Base-by-base conservation (phyloP, 2,329 filamentous ascomycete genomes). In the Aspergillus amoenus region DNA sequence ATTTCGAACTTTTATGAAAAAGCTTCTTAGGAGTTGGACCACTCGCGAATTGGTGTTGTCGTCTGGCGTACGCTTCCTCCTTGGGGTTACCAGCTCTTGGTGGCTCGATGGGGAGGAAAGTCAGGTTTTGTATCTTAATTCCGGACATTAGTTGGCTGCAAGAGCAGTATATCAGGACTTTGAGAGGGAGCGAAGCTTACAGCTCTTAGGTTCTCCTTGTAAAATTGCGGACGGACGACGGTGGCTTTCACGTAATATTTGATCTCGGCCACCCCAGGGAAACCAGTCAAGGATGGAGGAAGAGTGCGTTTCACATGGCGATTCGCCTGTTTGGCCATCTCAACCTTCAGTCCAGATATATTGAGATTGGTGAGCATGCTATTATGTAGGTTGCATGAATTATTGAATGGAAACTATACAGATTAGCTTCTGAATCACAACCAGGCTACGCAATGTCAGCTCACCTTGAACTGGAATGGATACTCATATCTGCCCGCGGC, bases 191-290 rank as follows among this genome's bases (percentile, higher is more conserved):
- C 6, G 22, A 47, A 39, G 4, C 71, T 55, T 73, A 78, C 76
- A 51, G 71, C 70, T 65, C 93, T 82, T 73, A 91, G 89, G 68
- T 97, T 97, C 76, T 96, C 92, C 70, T 93, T 93, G 75, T 95
- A 91, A 58, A 97, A 82, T 13, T 89, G 88, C 0, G 92, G 91
- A n/a, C 92, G 82, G 68, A 92, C 90, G 5, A 97, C 87, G 0
- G 94, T 97, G n/a, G 89, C 91, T 73, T 99, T 99, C 70, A 97
- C 83, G 71, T 90, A 99, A 76, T 99, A 99, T 64, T 88, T 84
- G 59, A 97, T 93, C 74, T 96, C 92, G 21, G 93, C 93, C 73
- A 93, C 86, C 32, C 88, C 88, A 0, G 91, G 90, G 64, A 94
- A 93, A 3, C 91, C 91, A n/a, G 84, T 90, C 53, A 97, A 78